phyloP scores from a whole-genome alignment of 2,329 filamentous ascomycete genomes.

The Cercospora canescens region DNA sequence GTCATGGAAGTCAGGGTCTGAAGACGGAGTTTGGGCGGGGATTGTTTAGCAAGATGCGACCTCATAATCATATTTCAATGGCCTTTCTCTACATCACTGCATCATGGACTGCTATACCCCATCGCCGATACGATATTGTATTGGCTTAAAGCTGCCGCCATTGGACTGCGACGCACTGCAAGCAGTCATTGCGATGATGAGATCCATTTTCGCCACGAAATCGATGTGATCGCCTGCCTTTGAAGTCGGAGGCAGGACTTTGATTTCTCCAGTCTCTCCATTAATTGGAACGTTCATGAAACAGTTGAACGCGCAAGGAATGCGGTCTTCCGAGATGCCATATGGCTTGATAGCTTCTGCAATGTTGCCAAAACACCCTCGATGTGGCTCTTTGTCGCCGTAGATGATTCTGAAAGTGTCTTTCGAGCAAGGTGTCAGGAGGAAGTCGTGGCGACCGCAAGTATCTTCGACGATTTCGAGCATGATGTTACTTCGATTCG shows the following conservation, averaged over 20 bases:
- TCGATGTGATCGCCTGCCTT: slow-evolving; percentile 30
- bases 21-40: neutral
- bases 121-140: slow-evolving; percentile 15
- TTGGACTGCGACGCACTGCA: slow-evolving; percentile 29
- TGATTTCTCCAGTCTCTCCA: slow-evolving; percentile 25
- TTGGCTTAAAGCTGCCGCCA: slow-evolving; percentile 28
- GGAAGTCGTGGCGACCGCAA: slow-evolving; percentile 23
- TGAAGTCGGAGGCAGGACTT: slow-evolving; percentile 26
- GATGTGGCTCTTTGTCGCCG: slow-evolving; percentile 28
- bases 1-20: neutral
- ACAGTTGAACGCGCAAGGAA: slow-evolving; percentile 31
- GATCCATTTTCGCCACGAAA: slow-evolving; percentile 32
- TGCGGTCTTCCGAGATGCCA: slow-evolving; percentile 25
- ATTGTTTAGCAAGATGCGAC: no score
- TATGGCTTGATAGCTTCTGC: slow-evolving; percentile 22
- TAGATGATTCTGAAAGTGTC: slow-evolving; percentile 30
- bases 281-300: slow-evolving; percentile 34
- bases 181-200: slow-evolving; percentile 30
- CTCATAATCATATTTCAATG: no score
- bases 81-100: neutral
- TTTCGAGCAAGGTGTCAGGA: slow-evolving; percentile 26
- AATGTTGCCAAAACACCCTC: slow-evolving; percentile 32
- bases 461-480: slow-evolving; percentile 24
- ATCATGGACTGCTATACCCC: neutral
- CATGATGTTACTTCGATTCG: slow-evolving; percentile 25